Base-by-base conservation (phyloP, 140 eudicot genomes). In the Stevia rebaudiana region DNA sequence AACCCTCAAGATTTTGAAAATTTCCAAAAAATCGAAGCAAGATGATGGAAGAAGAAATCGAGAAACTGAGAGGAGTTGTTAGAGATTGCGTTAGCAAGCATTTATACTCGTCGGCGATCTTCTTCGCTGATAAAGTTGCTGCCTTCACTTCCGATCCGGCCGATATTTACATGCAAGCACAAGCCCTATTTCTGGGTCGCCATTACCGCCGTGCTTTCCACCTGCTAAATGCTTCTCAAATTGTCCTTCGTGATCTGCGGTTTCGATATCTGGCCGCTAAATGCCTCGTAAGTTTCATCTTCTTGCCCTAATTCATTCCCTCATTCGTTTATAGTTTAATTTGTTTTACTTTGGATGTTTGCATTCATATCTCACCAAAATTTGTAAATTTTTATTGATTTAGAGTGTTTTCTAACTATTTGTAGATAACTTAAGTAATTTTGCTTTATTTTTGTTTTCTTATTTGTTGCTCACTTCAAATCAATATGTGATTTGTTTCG, bases 261-360 rank as follows among this genome's bases (percentile, higher is more conserved):
- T 92, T 92, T 28, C 95, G 96, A 13, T 92, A 92, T 77, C 89
- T 92, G n/a, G 98, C 96, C n/a, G 98, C 98, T 46, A 92, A 92
- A 76, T 92, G 98, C 63, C 95, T 92, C 31, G 98, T 92, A 4
- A 31, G 82, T 75, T 7, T 67, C 24, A 0, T 35, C 17, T 40
- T 68, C 17, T 28, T 44, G 18, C 65, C 57, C 61, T 30, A 69
- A 17, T 61, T 46, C 11, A n/a, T 55, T 3, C 11, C 48, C 25
- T 19, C 2, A 13, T 8, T 67, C 0, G 21, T 16, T 13, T 52
- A 13, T 28, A 21, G 16, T 39, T 39, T 67, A 7, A 0, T 24
- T 62, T 62, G 54, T n/a, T 42, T 1, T 40, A 8, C 8, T 40
- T 61, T 0, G 3, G 25, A 19, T 11, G 18, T 0, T 35, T 24